Evolutionary conservation across 1,284 basidiomycete genomes (phyloP), one percentile per base, ranked within the genome.

Genomic region (Trichosporon sp.): DNA sequence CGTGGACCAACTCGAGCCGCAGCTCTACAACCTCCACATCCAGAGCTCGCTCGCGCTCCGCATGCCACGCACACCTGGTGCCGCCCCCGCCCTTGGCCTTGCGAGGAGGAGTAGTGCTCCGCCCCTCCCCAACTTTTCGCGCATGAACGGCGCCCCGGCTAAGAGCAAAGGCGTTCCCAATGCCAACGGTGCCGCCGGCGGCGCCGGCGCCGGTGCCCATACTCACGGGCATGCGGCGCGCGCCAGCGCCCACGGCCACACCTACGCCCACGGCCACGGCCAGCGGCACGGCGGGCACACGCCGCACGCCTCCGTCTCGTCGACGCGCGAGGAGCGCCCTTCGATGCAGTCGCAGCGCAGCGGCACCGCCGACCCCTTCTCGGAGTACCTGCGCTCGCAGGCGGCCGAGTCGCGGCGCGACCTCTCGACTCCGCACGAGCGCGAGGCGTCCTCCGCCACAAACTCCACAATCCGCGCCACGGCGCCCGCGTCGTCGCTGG

Each of bases 1-100:
- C 35, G 70, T 80, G 44, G 79, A 80, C 65, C 67, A 71, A 44
- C 72, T 80, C 32, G 68, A 67, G 21, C 53, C 60, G 31, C 56
- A 60, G 18, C 56, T 31, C 15, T 31, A 31, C 56, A 31, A 32
- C 18, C 15, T 60, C 27, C 27, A 27, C 18, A 29, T 31, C 29
- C 56, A 60, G 56, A n/a, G 27, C 27, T 29, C 27, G 3, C 27
- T 31, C 56, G 56, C 27, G 21, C 27, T 31, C 18, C 56, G 32
- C 6, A n/a, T 31, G 29, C 27, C 27, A 13, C 27, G 27, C 2
- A 13, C 18, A 5, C 3, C 51, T 25, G 11, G 3, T 5, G 9
- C 56, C 29, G 29, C 15, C 2, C 56, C 56, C 5, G 2, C 27
- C 18, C n/a, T n/a, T n/a, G 13, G 29, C 27, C 29, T 60, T 4